Evolutionary conservation across 495 filamentous ascomycete genomes (phyloP).

Genomic region (Penicillium taxi): DNA sequence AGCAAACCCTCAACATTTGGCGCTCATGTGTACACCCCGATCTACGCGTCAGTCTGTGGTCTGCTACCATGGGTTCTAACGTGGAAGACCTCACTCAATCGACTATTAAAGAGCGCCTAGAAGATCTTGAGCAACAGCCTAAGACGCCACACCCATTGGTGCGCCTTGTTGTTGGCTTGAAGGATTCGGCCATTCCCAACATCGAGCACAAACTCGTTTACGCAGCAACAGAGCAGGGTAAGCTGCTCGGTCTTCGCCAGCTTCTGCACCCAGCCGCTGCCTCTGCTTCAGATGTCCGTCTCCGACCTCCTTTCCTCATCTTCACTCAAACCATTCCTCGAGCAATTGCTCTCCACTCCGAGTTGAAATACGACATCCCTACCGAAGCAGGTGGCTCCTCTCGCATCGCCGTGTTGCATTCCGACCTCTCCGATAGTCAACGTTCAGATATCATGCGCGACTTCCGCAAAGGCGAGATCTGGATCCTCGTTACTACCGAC

Average conservation of each 20-base stretch:
- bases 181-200: slow-evolving; percentile 89
- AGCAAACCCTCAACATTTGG: slow-evolving; percentile 88
- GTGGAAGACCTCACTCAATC: slow-evolving; percentile 69
- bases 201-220: slow-evolving; percentile 84
- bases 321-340: slow-evolving; percentile 93
- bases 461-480: slow-evolving; percentile 88
- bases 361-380: slow-evolving; percentile 92
- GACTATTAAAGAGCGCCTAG: slow-evolving; percentile 48
- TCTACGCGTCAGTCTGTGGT: slow-evolving; percentile 77
- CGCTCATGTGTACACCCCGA: slow-evolving; percentile 56
- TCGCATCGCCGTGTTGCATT: slow-evolving; percentile 85
- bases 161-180: slow-evolving; percentile 85
- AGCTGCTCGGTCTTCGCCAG: slow-evolving; percentile 84
- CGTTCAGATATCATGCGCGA: slow-evolving; percentile 75
- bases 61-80: slow-evolving; percentile 91
- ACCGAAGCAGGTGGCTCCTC: slow-evolving; percentile 74
- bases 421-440: slow-evolving; percentile 66
- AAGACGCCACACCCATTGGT: slow-evolving; percentile 46
- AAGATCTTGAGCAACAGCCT: slow-evolving; percentile 12
- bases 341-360: slow-evolving; percentile 76
- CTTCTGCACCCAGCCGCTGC: slow-evolving; percentile 72
- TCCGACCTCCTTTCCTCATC: slow-evolving; percentile 83
- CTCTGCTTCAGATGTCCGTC: slow-evolving; percentile 47
- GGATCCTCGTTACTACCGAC: slow-evolving; percentile 94
- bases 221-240: slow-evolving; percentile 85